These are phyloP conservation scores for Cubamyces lactineus DNA, from an alignment of 768 basidiomycete species.

Conservation along the genomic window DNA sequence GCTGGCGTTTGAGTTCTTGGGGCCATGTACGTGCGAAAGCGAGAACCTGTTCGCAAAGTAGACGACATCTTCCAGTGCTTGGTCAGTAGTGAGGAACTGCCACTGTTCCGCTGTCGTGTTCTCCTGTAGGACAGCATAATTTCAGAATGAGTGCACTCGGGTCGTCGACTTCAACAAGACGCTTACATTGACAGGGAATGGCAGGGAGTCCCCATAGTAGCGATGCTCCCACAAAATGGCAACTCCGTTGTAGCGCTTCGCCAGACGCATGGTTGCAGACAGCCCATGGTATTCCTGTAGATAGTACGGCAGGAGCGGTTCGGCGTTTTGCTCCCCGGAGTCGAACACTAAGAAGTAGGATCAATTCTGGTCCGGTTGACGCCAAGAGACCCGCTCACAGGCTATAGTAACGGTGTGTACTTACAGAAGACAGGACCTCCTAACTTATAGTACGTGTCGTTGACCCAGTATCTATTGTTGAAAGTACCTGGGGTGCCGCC, in stretches of 20 bases:
- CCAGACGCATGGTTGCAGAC: constrained; percentile 51
- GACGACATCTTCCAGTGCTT: constrained; percentile 53
- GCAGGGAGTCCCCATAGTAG: constrained; percentile 50
- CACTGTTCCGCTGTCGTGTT: constrained; percentile 51
- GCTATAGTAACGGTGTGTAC: constrained; percentile 17
- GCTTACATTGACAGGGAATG: constrained; percentile 50
- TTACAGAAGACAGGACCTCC: constrained; percentile 53
- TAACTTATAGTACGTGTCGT: constrained; percentile 48
- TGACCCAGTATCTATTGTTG: constrained; percentile 53
- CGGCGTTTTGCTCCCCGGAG: constrained; percentile 54
- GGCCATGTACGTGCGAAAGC: neutral
- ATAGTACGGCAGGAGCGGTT: constrained; percentile 51
- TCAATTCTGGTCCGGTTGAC: neutral
- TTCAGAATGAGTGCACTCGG: neutral
- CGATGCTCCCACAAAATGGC: constrained; percentile 57
- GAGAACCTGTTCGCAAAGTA: constrained; percentile 50
- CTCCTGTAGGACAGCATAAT: constrained; percentile 32
- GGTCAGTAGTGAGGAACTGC: constrained; percentile 51
- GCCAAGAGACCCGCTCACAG: too few relatives aligned
- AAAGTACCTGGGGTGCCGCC: constrained; percentile 40
- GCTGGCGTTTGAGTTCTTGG: neutral
- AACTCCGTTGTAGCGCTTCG: constrained; percentile 49
- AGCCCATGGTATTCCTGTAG: constrained; percentile 54
- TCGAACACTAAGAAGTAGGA: constrained; percentile 45
- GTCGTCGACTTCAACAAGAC: neutral